These are phyloP conservation scores for Hypoxylon sp. DNA, from an alignment of 2,329 filamentous ascomycete genomes.

Conservation along the genomic window DNA sequence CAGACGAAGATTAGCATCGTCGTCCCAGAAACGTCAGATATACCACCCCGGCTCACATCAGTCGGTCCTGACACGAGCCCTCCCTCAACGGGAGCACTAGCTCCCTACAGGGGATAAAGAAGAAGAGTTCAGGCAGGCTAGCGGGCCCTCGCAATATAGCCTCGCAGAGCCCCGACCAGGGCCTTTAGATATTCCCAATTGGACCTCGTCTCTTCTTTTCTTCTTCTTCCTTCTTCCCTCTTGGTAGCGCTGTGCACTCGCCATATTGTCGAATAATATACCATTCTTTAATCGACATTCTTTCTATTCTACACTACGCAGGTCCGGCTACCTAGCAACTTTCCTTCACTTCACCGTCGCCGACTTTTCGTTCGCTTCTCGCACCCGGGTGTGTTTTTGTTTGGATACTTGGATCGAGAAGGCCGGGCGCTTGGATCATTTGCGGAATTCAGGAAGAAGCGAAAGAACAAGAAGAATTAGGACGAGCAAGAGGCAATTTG, in stretches of 20 bases:
- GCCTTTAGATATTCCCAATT: constrained; percentile 40
- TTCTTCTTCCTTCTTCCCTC: constrained; percentile 53
- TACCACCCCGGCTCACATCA: constrained; percentile 55
- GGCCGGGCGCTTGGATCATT: constrained; percentile 44
- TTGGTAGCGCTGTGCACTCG: constrained; percentile 65
- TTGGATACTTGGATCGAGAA: constrained; percentile 35
- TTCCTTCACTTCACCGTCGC: constrained; percentile 45
- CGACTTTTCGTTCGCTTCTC: constrained; percentile 43
- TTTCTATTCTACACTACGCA: constrained; percentile 58
- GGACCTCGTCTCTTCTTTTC: constrained; percentile 48
- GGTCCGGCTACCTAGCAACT: constrained; percentile 68
- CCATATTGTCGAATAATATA: constrained; percentile 65
- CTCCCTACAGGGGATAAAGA: constrained; percentile 50
- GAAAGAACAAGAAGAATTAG: constrained; percentile 30
- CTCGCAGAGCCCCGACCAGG: constrained; percentile 47
- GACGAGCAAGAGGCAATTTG: constrained; percentile 41
- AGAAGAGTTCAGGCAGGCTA: constrained; percentile 51
- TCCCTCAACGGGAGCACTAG: constrained; percentile 57
- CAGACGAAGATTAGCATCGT: constrained; percentile 60
- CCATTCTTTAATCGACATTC: constrained; percentile 65
- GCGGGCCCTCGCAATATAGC: constrained; percentile 59
- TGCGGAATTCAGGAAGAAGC: constrained; percentile 44
- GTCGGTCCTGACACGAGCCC: constrained; percentile 59
- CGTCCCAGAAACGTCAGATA: constrained; percentile 60
- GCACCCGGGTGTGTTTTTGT: constrained; percentile 34